Evolutionary conservation across 2,329 filamentous ascomycete genomes (phyloP), one percentile per base, ranked within the genome.

Genomic region (Didymella pomorum): DNA sequence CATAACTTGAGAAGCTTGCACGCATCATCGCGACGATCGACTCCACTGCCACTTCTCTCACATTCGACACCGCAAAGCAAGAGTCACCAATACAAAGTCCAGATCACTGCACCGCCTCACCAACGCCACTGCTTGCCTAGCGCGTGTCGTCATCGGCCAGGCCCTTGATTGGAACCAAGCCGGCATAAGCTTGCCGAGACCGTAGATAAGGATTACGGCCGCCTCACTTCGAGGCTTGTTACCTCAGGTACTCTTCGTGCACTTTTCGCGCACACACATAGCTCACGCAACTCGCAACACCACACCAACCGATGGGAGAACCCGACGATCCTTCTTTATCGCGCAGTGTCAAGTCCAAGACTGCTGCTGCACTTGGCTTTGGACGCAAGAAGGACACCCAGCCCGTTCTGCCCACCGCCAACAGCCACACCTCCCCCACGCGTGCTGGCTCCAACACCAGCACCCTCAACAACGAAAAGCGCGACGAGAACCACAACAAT

Each of bases 221-320:
- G 67, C 67, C 65, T 69, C 67, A 69, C 62, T 69, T 60, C 41
- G 21, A 48, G 52, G 52, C 60, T 61, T 63, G 48, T 58, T 48
- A 61, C 48, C 48, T 52, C 14, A 44, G 55, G 55, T 58, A 53
- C 44, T 57, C 48, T 45, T 45, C 23, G 44, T 53, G 48, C 41
- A 51, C 28, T 51, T 51, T 39, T 49, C 31, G 55, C 39, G 55
- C 50, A 58, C 49, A 52, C 44, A 49, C 39, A 35, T 50, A 58
- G 25, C 44, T 39, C 44, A 46, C 57, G 37, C 51, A 51, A 57
- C 52, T 55, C 29, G 37, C 56, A 60, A 58, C 43, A 31, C 26
- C 42, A 61, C 63, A 68, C 62, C 69, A 73, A 74, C 77, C 80
- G 81, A 85, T 84, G 82, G 82, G 82, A 83, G 80, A 83, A 79